A percentile compares a stretch with the other conserved stretches of the same genome.
Conservation (phyloP, 192 early-diverging fungal species). For the Coemansia sp. region DNA sequence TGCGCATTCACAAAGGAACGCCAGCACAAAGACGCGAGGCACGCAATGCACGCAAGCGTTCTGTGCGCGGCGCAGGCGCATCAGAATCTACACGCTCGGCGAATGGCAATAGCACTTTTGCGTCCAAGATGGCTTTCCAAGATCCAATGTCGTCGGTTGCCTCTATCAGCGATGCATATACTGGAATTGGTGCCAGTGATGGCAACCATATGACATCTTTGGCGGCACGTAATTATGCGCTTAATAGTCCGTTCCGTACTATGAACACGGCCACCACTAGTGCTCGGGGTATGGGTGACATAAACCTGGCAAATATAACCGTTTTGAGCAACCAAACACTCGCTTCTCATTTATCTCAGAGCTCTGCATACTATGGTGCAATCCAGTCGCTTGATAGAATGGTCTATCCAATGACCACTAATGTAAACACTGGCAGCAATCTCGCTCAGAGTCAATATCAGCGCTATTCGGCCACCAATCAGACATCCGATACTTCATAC, state of each 20-base stretch:
- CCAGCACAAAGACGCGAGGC: conserved; percentile 46
- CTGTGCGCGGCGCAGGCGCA: conserved; percentile 21
- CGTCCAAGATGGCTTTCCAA: not conserved
- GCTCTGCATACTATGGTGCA: conserved; percentile 31
- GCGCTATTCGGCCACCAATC: conserved; percentile 4
- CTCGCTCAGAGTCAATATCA: conserved; percentile 2
- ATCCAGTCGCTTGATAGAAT: conserved; percentile 40
- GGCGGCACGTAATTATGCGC: conserved; percentile 8
- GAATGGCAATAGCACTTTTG: not conserved
- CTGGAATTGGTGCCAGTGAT: not conserved
- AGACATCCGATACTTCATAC: not conserved
- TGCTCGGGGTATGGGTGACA: conserved; percentile 11
- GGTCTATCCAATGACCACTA: conserved; percentile 17
- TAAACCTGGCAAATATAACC: conserved; percentile 29
- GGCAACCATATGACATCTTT: conserved; percentile 1
- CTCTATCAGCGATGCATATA: conserved; percentile 3
- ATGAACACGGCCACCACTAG: conserved; percentile 15
- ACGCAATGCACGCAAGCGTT: conserved; percentile 31
- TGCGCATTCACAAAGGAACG: conserved; percentile 50
- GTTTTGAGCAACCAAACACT: conserved; percentile 20
- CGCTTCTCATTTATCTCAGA: conserved; percentile 20
- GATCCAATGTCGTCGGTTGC: conserved; percentile 10
- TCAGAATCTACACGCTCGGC: not conserved
- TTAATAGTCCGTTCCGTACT: conserved; percentile 14
- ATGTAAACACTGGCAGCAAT: not conserved